Percentiles rank a stretch among this genome's conserved stretches.
phyloP scores from a whole-genome alignment of 768 basidiomycete genomes.

The Dioszegia crocea region DNA sequence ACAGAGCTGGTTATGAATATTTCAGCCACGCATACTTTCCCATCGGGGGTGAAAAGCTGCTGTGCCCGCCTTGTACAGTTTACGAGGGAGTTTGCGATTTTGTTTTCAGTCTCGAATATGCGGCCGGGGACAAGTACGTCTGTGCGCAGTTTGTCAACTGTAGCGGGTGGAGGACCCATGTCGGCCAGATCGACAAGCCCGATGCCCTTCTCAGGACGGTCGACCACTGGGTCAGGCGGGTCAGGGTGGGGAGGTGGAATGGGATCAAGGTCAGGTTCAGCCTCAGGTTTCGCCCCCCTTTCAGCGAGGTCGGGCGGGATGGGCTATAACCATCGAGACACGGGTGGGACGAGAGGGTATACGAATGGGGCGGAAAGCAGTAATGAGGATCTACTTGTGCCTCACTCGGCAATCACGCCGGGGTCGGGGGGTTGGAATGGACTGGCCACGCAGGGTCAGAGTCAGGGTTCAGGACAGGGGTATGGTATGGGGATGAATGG shows the following conservation, averaged over 20 bases:
- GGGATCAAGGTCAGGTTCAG: background rate
- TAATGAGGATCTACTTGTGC: conserved; percentile 21
- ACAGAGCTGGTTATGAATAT: conserved; percentile 66
- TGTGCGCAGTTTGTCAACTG: background rate
- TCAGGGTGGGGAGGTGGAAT: background rate
- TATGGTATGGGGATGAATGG: background rate
- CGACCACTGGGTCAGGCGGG: background rate
- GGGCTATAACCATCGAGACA: no score
- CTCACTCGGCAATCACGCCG: conserved; percentile 12
- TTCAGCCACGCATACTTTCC: conserved; percentile 59
- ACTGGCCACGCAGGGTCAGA: background rate
- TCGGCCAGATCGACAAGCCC: conserved; percentile 9
- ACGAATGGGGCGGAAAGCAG: conserved; percentile 7
- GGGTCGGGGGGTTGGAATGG: background rate
- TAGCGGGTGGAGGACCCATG: background rate
- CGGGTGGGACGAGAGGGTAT: background rate
- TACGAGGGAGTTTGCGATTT: conserved; percentile 80
- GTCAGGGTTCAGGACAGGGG: no score
- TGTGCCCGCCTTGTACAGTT: conserved; percentile 74
- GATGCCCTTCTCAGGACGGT: conserved; percentile 1
- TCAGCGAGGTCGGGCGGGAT: background rate
- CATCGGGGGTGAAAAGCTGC: conserved; percentile 61
- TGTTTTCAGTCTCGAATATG: conserved; percentile 79
- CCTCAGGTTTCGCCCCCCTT: background rate
- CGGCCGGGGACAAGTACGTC: conserved; percentile 53